Evolutionary conservation across 2,329 filamentous ascomycete genomes (phyloP), one percentile per base, ranked within the genome.

Genomic region (Dactylellina sp.): DNA sequence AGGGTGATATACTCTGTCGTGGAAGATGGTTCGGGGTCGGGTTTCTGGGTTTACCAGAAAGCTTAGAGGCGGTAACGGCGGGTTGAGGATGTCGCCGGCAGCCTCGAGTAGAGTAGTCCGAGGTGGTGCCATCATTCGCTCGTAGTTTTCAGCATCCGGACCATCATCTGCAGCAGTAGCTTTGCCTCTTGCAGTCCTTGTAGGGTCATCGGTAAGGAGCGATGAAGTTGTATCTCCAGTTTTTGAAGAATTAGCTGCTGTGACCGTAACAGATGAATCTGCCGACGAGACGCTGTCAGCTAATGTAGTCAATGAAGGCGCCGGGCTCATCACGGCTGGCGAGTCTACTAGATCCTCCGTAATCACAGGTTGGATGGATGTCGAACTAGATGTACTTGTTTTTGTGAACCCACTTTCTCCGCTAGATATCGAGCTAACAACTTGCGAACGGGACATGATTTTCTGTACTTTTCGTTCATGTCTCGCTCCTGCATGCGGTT

Each of bases 41-140:
- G 88, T 89, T 0, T 89, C 85, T 6, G 95, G 94, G 77, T 98
- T 91, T 57, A 93, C 86, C 39, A 99, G 84, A 81, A 92, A 99
- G 47, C 93, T 89, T 1, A 87, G 84, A 0, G 91, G 86, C 14
- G 95, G 94, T 35, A 98, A 82, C 52, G 93, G 94, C 3, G 95
- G 95, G 80, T 94, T 96, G 42, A 99, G 86, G 1, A 99, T 83
- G 80, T 99, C 94, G 9, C 93, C 92, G 0, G 95, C 95, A 2
- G 94, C 93, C 82, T 99, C 95, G 72, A 99, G 96, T 75, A 99
- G 91, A 0, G 92, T 96, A 0, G 95, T 98, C 78, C 88, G 90
- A 0, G 95, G 95, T 2, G 95, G 95, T 6, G 92, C 89, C 59
- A 87, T 84, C 60, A 72, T 60, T n/a, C 53, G 64, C 18, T 72